Evolutionary conservation across 2,329 filamentous ascomycete species (phyloP), one percentile per base, ranked within the genome.

Genomic region (Aspergillus latus): DNA sequence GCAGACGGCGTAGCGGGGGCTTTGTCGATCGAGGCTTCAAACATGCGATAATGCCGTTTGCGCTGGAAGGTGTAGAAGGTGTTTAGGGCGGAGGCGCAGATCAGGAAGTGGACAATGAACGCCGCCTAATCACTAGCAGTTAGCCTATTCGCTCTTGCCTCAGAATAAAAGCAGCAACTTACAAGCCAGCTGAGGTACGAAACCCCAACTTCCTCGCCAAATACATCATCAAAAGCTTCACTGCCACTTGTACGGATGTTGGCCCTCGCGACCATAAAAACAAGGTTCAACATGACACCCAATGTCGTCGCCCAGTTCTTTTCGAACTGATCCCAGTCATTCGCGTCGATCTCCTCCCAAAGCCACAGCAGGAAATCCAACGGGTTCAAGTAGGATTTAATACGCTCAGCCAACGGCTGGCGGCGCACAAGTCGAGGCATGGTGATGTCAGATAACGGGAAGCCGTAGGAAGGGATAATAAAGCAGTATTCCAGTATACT

Each of bases 321-420:
- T 59, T 86, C 78, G 58, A 84, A 78, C 16, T 93, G 90, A 64
- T 97, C 90, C 86, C 92, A 95, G 66, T 96, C 90, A 68, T 88
- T 87, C 29, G 91, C 91, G 71, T 97, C 92, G 58, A 99, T 83
- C 75, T 96, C 90, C 72, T 97, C 93, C 0, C 90, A 95, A 1
- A 96, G 75, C 89, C 91, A 96, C 15, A 99, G 84, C 52, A 94
- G 77, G 68, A 93, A 89, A 75, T 99, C 94, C 77, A 89, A 88
- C 2, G 90, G 91, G 69, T 97, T 93, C 57, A 97, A 78, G 72
- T 86, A 86, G 55, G 89, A 82, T 70, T 86, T 85, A 72, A 97
- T 82, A 72, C 93, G 90, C 81, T 97, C 88, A 30, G 77, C 71
- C 64, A 96, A 82, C 71, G 94, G 88, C 71, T 85, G 85, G 66